Evolutionary conservation across 1,284 basidiomycete species (phyloP).

Genomic region (Pseudomicrostroma phylloplanum): DNA sequence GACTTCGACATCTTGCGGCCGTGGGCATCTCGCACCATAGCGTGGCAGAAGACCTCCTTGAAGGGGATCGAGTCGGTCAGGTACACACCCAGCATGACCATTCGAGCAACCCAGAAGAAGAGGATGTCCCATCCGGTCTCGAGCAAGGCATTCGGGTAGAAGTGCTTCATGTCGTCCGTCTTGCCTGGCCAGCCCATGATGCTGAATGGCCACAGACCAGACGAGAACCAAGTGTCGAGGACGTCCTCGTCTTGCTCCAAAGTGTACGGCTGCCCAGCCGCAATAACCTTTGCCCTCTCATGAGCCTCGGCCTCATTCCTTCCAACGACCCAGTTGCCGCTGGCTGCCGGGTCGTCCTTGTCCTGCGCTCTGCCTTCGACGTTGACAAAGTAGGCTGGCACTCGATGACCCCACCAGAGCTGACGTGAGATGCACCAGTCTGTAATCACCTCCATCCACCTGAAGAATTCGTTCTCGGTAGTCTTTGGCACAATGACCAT

Average conservation of each 20-base stretch:
- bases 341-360: slow-evolving; percentile 22
- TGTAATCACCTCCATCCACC: slow-evolving; percentile 92
- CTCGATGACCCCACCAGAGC: slow-evolving; percentile 98
- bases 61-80: slow-evolving; percentile 89
- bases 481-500: slow-evolving; percentile 68
- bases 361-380: slow-evolving; percentile 75
- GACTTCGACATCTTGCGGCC: slow-evolving; percentile 99
- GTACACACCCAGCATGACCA: slow-evolving; percentile 88
- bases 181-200: slow-evolving; percentile 91
- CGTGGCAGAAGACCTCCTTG: slow-evolving; percentile 95
- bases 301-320: slow-evolving; percentile 73
- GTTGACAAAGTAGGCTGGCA: slow-evolving; percentile 86
- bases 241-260: slow-evolving; percentile 95
- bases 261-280: slow-evolving; percentile 62
- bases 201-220: slow-evolving; percentile 95
- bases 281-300: slow-evolving; percentile 68
- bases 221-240: slow-evolving; percentile 98
- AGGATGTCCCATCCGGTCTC: slow-evolving; percentile 99
- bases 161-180: slow-evolving; percentile 54
- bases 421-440: slow-evolving; percentile 99
- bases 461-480: slow-evolving; percentile 89
- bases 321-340: slow-evolving; percentile 72
- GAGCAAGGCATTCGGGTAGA: slow-evolving; percentile 81
- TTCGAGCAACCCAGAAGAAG: slow-evolving; percentile 99
- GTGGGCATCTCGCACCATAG: slow-evolving; percentile 97